Evolutionary conservation across 805 yeast genomes (phyloP).

Genomic region (Barnettozyma populi): DNA sequence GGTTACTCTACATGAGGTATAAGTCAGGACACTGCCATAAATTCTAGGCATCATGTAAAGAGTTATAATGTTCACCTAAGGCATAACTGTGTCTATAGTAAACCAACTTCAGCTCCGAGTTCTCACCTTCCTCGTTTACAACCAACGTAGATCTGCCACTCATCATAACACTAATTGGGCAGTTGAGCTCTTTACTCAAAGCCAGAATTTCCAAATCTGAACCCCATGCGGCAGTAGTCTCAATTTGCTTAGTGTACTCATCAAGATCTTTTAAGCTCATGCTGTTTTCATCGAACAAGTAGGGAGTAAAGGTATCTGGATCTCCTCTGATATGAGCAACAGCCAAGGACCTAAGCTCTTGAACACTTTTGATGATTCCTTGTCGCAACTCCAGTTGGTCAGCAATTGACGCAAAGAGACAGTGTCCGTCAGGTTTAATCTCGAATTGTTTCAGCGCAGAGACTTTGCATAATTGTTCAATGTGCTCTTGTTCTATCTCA

Average conservation of each 20-base stretch:
- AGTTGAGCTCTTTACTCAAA: slow-evolving; percentile 59
- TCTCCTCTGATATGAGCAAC: slow-evolving; percentile 61
- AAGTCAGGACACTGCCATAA: too few species aligned
- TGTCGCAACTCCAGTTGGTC: slow-evolving; percentile 69
- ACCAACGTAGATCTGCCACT: slow-evolving; percentile 66
- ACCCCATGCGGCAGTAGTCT: slow-evolving; percentile 89
- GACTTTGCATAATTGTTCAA: slow-evolving; percentile 46
- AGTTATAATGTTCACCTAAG: slow-evolving; percentile 93
- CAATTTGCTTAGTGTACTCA: slow-evolving; percentile 63
- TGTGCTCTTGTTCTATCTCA: slow-evolving; percentile 63
- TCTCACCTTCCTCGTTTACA: slow-evolving; percentile 49
- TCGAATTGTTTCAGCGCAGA: slow-evolving; percentile 54
- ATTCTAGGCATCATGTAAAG: slow-evolving; percentile 45
- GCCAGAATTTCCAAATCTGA: slow-evolving; percentile 91
- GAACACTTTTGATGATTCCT: slow-evolving; percentile 31
- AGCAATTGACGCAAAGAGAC: slow-evolving; percentile 78
- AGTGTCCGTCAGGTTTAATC: slow-evolving; percentile 89
- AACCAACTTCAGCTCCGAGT: slow-evolving; percentile 60
- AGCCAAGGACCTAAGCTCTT: slow-evolving; percentile 57
- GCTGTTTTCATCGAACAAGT: slow-evolving; percentile 74
- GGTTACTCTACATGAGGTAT: too few species aligned
- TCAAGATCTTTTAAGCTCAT: slow-evolving; percentile 58
- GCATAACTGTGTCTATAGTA: slow-evolving; percentile 84
- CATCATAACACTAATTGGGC: slow-evolving; percentile 72
- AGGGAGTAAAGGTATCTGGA: slow-evolving; percentile 72